A percentile compares a stretch with the other conserved stretches of the same genome.
These are phyloP conservation scores for Metschnikowia kunwiensis DNA, from an alignment of 805 yeast genomes.

Conservation along the genomic window DNA sequence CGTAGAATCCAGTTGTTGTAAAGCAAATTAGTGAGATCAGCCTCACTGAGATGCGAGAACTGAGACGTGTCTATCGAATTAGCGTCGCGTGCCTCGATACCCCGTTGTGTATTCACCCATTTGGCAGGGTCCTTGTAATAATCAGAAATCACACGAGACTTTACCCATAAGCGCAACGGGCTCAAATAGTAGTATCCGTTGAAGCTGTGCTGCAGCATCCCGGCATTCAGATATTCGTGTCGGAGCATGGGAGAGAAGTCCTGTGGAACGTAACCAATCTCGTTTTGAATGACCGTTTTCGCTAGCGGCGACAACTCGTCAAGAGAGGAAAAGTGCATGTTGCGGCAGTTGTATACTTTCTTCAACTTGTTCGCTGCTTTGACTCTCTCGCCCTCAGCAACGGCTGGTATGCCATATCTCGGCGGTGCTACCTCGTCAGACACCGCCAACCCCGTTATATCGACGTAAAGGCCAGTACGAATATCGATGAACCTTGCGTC, in stretches of 20 bases:
- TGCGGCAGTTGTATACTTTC: slow-evolving; percentile 39
- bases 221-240: slow-evolving; percentile 26
- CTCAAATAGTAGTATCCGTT: slow-evolving; percentile 7
- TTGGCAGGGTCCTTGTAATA: slow-evolving; percentile 23
- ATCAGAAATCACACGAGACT: slow-evolving; percentile 23
- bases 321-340: slow-evolving; percentile 30
- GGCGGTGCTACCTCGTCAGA: slow-evolving; percentile 10
- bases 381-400: too few relatives aligned
- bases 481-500: slow-evolving; percentile 39
- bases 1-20: slow-evolving; percentile 24
- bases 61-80: not conserved
- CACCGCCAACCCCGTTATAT: slow-evolving; percentile 18
- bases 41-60: slow-evolving; percentile 12
- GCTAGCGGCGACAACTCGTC: slow-evolving; percentile 21
- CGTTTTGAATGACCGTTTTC: slow-evolving; percentile 17
- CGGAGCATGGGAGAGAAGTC: slow-evolving; percentile 25
- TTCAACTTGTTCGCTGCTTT: slow-evolving; percentile 13
- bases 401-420: slow-evolving; percentile 2
- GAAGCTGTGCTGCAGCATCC: slow-evolving; percentile 5
- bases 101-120: slow-evolving; percentile 19
- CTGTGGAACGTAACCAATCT: slow-evolving; percentile 31
- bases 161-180: slow-evolving; percentile 15
- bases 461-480: slow-evolving; percentile 23
- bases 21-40: slow-evolving; percentile 28
- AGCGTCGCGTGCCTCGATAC: slow-evolving; percentile 7